Percentiles rank a stretch among this genome's conserved stretches.
Evolutionary conservation across 192 early-diverging fungal species (phyloP).

Genomic region (Backusella parvicylindrica): DNA sequence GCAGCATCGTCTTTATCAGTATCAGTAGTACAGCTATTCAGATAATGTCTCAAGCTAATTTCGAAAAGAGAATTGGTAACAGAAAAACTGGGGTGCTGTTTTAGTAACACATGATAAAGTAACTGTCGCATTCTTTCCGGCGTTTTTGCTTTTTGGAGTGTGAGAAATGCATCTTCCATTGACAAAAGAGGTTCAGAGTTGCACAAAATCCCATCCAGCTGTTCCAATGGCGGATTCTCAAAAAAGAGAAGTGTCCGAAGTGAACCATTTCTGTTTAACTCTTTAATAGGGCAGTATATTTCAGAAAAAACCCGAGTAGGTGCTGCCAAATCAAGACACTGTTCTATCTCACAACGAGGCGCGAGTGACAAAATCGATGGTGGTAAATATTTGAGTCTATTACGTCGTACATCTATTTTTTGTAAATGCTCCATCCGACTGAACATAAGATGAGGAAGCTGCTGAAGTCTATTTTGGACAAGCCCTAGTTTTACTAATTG

Average conservation of each 20-base stretch:
- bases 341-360: background rate
- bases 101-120: background rate
- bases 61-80: background rate
- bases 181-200: background rate
- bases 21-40: background rate
- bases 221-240: slow-evolving; percentile 4
- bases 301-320: background rate
- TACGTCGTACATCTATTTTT: slow-evolving; percentile 44
- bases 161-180: background rate
- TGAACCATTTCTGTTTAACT: slow-evolving; percentile 7
- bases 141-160: slow-evolving; percentile 8
- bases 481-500: slow-evolving; percentile 45
- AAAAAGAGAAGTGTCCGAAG: slow-evolving; percentile 2
- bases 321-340: background rate
- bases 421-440: slow-evolving; percentile 26
- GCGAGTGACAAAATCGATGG: slow-evolving; percentile 15
- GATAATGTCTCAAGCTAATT: background rate
- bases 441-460: slow-evolving; percentile 29
- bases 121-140: background rate
- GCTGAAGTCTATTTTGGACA: slow-evolving; percentile 41
- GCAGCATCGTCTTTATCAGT: background rate
- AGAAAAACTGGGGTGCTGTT: background rate
- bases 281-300: background rate
- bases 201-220: slow-evolving; percentile 9
- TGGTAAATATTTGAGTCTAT: slow-evolving; percentile 39